Evolutionary conservation across 345 rosid genomes (phyloP).

Genomic region (Ceriops tagal): DNA sequence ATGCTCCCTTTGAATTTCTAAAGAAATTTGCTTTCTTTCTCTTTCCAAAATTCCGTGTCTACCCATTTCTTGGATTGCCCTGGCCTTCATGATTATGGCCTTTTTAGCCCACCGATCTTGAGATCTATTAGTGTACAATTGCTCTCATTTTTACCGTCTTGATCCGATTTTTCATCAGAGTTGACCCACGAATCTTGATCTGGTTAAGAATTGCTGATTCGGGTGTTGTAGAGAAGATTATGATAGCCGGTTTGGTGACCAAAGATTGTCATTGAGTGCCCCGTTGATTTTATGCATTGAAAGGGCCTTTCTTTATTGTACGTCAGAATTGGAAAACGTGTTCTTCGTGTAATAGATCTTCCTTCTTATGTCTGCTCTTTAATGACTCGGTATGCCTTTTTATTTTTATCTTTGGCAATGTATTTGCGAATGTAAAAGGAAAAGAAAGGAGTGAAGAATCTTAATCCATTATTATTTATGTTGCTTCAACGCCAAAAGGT

Average conservation of each 20-base stretch:
- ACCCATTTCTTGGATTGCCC: not conserved
- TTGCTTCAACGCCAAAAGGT: slow-evolving; percentile 1
- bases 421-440: slow-evolving; percentile 2
- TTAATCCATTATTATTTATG: slow-evolving; percentile 9
- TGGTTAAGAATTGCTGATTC: not conserved
- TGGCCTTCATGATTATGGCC: not conserved
- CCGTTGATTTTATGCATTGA: slow-evolving; percentile 6
- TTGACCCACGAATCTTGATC: slow-evolving; percentile 16
- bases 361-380: slow-evolving; percentile 16
- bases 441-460: slow-evolving; percentile 14
- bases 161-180: not conserved
- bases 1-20: not conserved
- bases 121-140: not conserved
- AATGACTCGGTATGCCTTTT: slow-evolving; percentile 5
- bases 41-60: not conserved
- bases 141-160: not conserved
- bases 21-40: not conserved
- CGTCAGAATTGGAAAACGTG: not conserved
- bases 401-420: not conserved
- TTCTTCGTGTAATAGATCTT: not conserved
- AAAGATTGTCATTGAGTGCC: not conserved
- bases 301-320: not conserved
- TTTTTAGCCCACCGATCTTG: not conserved
- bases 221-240: not conserved
- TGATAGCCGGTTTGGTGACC: slow-evolving; percentile 7